Evolutionary conservation across 129 eudicot species (phyloP).

Genomic region (Rutidosis leptorrhynchoides): DNA sequence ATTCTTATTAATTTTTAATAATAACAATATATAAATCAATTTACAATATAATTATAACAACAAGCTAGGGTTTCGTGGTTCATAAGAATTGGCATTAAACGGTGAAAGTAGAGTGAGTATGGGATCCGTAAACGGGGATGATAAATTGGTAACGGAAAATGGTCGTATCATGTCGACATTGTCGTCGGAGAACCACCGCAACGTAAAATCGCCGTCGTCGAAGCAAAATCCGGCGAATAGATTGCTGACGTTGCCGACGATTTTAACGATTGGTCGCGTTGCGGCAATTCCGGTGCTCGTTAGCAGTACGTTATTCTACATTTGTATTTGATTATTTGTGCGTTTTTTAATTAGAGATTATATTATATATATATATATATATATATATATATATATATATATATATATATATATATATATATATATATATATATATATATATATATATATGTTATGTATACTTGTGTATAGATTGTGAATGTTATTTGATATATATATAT

Average conservation of each 20-base stretch:
- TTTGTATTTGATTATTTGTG: conserved; percentile 3
- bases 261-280: conserved; percentile 87
- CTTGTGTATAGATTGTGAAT: too few species aligned
- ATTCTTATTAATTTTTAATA: background rate
- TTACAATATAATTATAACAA: conserved; percentile 24
- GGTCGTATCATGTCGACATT: conserved; percentile 24
- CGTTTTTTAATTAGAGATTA: conserved; percentile 17
- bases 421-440: too few species aligned
- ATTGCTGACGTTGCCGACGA: conserved; percentile 87
- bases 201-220: conserved; percentile 21
- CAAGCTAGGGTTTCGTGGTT: conserved; percentile 49
- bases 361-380: too few species aligned
- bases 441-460: too few species aligned
- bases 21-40: conserved; percentile 4
- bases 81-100: conserved; percentile 15
- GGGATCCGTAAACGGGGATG: conserved; percentile 34
- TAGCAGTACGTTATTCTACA: conserved; percentile 52
- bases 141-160: conserved; percentile 15
- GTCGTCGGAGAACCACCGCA: conserved; percentile 29
- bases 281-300: conserved; percentile 85
- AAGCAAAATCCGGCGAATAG: conserved; percentile 38
- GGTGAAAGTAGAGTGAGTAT: conserved; percentile 26
- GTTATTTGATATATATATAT: too few species aligned
- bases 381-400: too few species aligned
- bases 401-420: too few species aligned